Evolutionary conservation across 257 asterid genomes (phyloP).

Genomic region (Solanum lycopersicoides): DNA sequence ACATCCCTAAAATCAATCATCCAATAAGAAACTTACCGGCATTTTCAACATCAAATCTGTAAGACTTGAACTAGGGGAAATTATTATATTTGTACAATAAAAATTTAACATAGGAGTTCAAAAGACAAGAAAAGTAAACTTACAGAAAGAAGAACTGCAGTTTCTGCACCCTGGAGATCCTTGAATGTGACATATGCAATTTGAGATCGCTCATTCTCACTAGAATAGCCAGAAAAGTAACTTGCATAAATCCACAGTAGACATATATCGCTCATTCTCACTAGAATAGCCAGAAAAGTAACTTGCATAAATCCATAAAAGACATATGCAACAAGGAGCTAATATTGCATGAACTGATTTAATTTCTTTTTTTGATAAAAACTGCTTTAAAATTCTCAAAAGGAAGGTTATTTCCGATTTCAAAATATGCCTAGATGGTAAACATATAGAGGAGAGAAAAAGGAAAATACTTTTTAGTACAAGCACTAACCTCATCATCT

Average conservation of each 20-base stretch:
- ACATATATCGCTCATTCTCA: constrained; percentile 32
- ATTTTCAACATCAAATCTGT: background rate
- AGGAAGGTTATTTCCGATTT: background rate
- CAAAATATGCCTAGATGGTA: background rate
- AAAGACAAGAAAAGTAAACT: background rate
- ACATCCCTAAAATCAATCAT: background rate
- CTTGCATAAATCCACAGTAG: background rate
- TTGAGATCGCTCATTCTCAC: constrained; percentile 55
- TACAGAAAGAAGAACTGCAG: constrained; percentile 68
- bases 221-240: constrained; percentile 4
- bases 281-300: constrained; percentile 12
- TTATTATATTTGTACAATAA: background rate
- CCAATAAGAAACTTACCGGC: background rate
- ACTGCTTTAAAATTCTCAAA: background rate
- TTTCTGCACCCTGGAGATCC: constrained; percentile 53
- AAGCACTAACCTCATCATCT: constrained; percentile 40
- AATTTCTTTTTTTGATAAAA: background rate
- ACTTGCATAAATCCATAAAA: background rate
- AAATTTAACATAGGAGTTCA: background rate
- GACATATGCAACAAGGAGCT: background rate
- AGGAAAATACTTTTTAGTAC: background rate
- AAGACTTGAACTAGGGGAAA: background rate
- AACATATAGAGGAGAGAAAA: background rate
- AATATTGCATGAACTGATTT: background rate
- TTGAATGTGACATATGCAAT: constrained; percentile 54